These are phyloP conservation scores for Vigna trinervia DNA, from an alignment of 306 rosid genomes.

Conservation along the genomic window DNA sequence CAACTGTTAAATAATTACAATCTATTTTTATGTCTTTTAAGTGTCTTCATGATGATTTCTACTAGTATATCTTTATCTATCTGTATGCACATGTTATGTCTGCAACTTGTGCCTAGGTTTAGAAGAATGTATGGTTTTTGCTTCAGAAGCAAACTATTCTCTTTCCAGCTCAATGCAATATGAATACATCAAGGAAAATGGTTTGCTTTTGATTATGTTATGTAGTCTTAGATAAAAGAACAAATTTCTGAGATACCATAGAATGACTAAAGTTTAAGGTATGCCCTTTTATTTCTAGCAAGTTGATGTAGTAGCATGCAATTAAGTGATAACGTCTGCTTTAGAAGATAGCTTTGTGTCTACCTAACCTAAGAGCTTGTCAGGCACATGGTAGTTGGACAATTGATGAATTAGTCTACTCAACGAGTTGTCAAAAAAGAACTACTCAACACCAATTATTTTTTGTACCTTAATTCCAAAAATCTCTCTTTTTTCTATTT, in stretches of 20 bases:
- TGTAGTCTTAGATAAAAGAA: background rate
- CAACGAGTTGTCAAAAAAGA: background rate
- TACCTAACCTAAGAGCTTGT: background rate
- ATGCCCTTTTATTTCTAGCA: background rate
- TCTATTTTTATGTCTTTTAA: background rate
- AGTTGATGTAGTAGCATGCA: constrained; percentile 18
- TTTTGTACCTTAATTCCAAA: constrained; percentile 35
- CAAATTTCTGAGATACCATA: background rate
- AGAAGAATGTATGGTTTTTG: constrained; percentile 39
- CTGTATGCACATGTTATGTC: constrained; percentile 45
- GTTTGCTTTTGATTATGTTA: background rate
- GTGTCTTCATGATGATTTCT: constrained; percentile 29
- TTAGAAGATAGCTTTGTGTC: constrained; percentile 33
- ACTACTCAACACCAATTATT: constrained; percentile 41
- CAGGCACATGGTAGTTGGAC: constrained; percentile 35
- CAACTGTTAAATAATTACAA: too few species aligned
- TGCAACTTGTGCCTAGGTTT: constrained; percentile 28
- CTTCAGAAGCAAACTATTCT: constrained; percentile 41
- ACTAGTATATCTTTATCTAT: constrained; percentile 26
- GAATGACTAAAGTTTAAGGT: constrained; percentile 6
- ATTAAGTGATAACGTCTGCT: background rate
- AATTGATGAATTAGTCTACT: constrained; percentile 37
- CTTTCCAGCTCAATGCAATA: constrained; percentile 51
- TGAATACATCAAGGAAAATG: constrained; percentile 7
- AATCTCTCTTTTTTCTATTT: constrained; percentile 4